Evolutionary conservation across 2,329 filamentous ascomycete genomes (phyloP), one percentile per base, ranked within the genome.

Genomic region (Aspergillus carbonarius): DNA sequence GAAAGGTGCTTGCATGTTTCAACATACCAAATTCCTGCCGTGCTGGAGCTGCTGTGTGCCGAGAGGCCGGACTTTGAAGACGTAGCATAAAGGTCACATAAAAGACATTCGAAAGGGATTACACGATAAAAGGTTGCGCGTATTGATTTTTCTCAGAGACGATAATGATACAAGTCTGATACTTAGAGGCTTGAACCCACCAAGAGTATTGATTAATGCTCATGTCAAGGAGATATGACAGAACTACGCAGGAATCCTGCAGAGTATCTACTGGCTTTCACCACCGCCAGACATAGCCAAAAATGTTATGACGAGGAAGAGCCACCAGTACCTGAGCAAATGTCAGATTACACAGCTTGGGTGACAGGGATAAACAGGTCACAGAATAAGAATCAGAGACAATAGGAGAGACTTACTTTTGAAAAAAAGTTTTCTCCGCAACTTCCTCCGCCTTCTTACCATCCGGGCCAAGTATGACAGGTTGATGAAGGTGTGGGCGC

Each of bases 301-400:
- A 57, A 81, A 71, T 12, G 71, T 68, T 34, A 78, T 60, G 35
- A 78, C 72, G 61, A 78, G 68, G 54, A 79, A 70, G 40, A 78
- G 72, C 78, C 78, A 81, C 78, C 78, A 81, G 63, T 81, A 81
- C 60, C 78, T 78, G 60, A 18, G 49, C 30, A 51, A 3, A 51
- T 37, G 51, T 64, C 42, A 62, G 61, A 54, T 5, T n/a, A 54
- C 37, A 18, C 5, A 10, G 23, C 25, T 2, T 15, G 6, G 3
- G 6, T 13, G 47, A 20, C 1, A 32, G 30, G 5, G 27, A 9
- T 10, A 32, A 32, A 12, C 30, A 1, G 30, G 30, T 34, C 17
- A 55, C 35, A 40, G 39, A 34, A 39, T 23, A 9, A n/a, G 7
- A 54, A 18, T 15, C 6, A 50, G 9, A 32, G 18, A 15, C 18